Base-by-base conservation (phyloP, 257 asterid genomes). In the Hygrophila difformis region DNA sequence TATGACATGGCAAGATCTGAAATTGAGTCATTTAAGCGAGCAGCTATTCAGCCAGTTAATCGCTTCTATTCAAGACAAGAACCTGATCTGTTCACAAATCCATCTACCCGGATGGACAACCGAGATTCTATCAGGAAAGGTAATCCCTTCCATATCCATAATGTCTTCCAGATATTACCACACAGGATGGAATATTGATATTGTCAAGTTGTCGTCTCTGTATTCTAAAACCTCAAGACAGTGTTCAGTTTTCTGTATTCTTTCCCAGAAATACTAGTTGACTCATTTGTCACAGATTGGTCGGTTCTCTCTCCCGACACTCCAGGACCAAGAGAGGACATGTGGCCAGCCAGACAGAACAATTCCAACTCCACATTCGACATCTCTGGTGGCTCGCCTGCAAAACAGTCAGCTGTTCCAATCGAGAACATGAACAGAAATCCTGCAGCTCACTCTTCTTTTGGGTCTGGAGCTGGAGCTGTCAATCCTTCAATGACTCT, bases 251-350 rank as follows among this genome's bases (percentile, higher is more conserved):
- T 46, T 26, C 31, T 37, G 18, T 50, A 39, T 55, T 51, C 31
- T 51, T 55, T 52, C 71, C 74, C 43, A 78, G 64, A 78, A 70
- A 74, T 67, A 47, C 74, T 61, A 70, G 87, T 80, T 59, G 49
- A 75, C 78, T 75, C 69, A 87, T 69, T 71, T 63, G 55, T 65
- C 24, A 82, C 37, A 87, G 97, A 84, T 74, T 81, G 96, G 91
- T 67, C 76, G 65, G 71, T 68, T 76, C 64, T 40, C 77, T 73
- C 98, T 77, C 96, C 96, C 75, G 79, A 79, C 70, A 89, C 98
- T 75, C 98, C 98, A 85, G 98, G 98, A 67, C 91, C 87, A 43
- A 74, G 79, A 74, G 94, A 85, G 23, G 94, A 79, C 58, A 54
- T 79, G 59, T 89, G 98, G 98, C 65, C 84, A 54, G 53, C 75